These are phyloP conservation scores for Heterobasidion irregulare DNA, from an alignment of 1,284 basidiomycete species.

Conservation along the genomic window DNA sequence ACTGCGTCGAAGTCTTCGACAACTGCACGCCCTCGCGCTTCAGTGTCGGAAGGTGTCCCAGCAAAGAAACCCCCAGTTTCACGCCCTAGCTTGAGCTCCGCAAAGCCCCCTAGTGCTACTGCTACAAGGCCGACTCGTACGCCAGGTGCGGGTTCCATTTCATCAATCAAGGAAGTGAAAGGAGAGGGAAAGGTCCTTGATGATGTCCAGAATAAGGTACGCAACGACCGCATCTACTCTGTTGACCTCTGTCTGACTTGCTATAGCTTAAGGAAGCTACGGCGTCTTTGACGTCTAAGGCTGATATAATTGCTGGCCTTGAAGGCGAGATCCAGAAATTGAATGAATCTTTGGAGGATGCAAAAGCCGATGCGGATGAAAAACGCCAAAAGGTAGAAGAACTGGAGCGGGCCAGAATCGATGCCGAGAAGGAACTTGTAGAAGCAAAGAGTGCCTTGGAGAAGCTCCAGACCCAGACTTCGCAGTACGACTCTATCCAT, in stretches of 20 bases:
- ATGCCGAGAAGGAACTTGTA: slow-evolving; percentile 39
- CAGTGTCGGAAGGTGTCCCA: slow-evolving; percentile 23
- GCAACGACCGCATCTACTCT: slow-evolving; percentile 8
- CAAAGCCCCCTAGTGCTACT: slow-evolving; percentile 17
- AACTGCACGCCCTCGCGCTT: slow-evolving; percentile 21
- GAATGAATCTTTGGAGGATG: slow-evolving; percentile 41
- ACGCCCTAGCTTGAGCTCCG: slow-evolving; percentile 17
- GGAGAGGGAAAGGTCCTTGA: slow-evolving; percentile 48
- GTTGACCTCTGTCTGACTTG: slow-evolving; percentile 7
- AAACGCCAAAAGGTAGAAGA: slow-evolving; percentile 36
- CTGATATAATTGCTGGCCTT: slow-evolving; percentile 36
- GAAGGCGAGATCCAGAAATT: slow-evolving; percentile 43
- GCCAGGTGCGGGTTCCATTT: slow-evolving; percentile 44
- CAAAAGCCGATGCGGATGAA: slow-evolving; percentile 36
- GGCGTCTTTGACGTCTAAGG: slow-evolving; percentile 44
- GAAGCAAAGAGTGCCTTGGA: slow-evolving; percentile 33
- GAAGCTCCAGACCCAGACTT: slow-evolving; percentile 30
- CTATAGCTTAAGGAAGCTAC: slow-evolving; percentile 49
- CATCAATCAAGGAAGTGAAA: slow-evolving; percentile 61
- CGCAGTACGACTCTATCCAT: slow-evolving; percentile 31
- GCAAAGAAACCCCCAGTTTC: slow-evolving; percentile 18
- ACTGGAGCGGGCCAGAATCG: slow-evolving; percentile 39
- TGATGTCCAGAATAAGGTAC: slow-evolving; percentile 55
- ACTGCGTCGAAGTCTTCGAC: slow-evolving; percentile 17
- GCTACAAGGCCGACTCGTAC: slow-evolving; percentile 31